These are phyloP conservation scores for Ustilago loliicola DNA, from an alignment of 1,284 basidiomycete species.

Conservation along the genomic window DNA sequence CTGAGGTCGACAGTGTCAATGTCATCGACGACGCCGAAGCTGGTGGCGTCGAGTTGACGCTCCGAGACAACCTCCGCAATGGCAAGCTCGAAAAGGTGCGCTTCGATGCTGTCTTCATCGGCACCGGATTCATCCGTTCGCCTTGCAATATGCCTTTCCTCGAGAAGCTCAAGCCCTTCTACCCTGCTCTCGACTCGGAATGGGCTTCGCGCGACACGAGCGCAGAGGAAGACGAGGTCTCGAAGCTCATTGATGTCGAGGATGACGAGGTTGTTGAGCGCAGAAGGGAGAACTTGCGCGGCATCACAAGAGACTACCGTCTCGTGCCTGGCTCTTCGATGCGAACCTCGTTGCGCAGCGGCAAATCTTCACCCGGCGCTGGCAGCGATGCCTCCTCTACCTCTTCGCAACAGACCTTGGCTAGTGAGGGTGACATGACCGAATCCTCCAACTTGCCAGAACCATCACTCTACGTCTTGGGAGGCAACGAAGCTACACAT, in stretches of 20 bases:
- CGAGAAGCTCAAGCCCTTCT: constrained; percentile 51
- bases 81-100: constrained; percentile 36
- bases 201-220: constrained; percentile 38
- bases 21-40: constrained; percentile 21
- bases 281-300: constrained; percentile 50
- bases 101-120: constrained; percentile 67
- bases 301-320: constrained; percentile 68
- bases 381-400: constrained; percentile 44
- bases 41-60: constrained; percentile 36
- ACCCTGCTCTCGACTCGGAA: constrained; percentile 56
- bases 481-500: constrained; percentile 68
- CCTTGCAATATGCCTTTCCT: constrained; percentile 57
- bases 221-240: constrained; percentile 54
- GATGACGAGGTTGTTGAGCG: constrained; percentile 57
- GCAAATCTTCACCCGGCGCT: constrained; percentile 37
- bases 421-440: constrained; percentile 18
- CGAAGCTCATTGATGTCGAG: constrained; percentile 39
- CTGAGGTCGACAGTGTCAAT: constrained; percentile 40
- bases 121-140: constrained; percentile 64
- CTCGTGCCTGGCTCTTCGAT: constrained; percentile 49
- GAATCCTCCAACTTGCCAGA: constrained; percentile 16
- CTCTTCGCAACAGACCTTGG: constrained; percentile 44
- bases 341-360: constrained; percentile 21
- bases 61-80: constrained; percentile 41
- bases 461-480: constrained; percentile 62